A percentile compares a stretch with the other conserved stretches of the same genome.
Conservation (phyloP, 2,329 filamentous ascomycete species). For the Cercospora zeina region DNA sequence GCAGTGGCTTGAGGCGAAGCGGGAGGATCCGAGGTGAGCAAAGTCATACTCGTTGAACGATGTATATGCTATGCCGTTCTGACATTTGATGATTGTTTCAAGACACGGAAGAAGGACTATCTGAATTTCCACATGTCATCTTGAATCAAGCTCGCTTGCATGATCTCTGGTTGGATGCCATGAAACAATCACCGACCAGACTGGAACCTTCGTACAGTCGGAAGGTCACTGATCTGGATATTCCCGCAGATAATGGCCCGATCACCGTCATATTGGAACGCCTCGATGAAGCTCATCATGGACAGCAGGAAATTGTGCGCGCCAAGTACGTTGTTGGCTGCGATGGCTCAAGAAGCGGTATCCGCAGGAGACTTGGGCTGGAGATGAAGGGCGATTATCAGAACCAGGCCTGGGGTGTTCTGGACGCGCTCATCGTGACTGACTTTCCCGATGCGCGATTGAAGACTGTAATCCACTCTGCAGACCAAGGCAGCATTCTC, state of each 20-base stretch:
- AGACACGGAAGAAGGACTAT: conserved; percentile 63
- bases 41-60: neutral
- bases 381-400: conserved; percentile 42
- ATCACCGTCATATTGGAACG: conserved; percentile 52
- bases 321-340: conserved; percentile 43
- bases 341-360: conserved; percentile 40
- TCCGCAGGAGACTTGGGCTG: conserved; percentile 36
- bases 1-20: conserved; percentile 55
- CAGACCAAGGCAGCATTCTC: conserved; percentile 71
- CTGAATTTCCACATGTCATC: conserved; percentile 65
- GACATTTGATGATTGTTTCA: neutral
- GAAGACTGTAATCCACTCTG: conserved; percentile 56
- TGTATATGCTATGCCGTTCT: neutral
- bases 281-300: conserved; percentile 39
- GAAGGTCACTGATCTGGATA: conserved; percentile 30
- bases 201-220: conserved; percentile 38
- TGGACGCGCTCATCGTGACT: conserved; percentile 41
- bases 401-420: conserved; percentile 42
- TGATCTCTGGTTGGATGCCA: conserved; percentile 43
- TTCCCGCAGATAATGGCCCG: conserved; percentile 48
- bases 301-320: conserved; percentile 35
- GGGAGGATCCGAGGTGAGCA: conserved; percentile 55
- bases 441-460: conserved; percentile 55
- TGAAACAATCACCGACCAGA: conserved; percentile 38
- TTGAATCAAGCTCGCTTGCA: conserved; percentile 73